Conservation (phyloP, 2,329 filamentous ascomycete genomes). For the Pezicula rhizophila region DNA sequence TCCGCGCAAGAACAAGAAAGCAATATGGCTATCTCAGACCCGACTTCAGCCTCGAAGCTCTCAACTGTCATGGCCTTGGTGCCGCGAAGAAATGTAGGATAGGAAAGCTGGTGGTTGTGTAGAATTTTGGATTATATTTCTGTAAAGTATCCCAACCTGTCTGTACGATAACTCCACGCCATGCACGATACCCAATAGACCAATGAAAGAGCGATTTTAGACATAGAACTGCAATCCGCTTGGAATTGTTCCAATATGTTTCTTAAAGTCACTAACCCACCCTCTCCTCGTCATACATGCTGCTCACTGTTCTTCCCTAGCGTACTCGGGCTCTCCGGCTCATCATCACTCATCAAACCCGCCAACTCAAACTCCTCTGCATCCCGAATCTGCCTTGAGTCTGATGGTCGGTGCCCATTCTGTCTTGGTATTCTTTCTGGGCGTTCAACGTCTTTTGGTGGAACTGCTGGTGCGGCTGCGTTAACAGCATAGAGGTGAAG, state of each 20-base stretch:
- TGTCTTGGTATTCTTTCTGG: constrained; percentile 17
- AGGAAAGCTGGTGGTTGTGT: too few species aligned
- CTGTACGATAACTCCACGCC: too few species aligned
- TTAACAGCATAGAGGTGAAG: constrained; percentile 72
- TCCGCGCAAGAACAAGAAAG: too few species aligned
- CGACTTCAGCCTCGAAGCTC: too few species aligned
- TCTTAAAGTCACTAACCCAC: neutral
- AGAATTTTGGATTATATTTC: too few species aligned
- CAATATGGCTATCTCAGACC: too few species aligned
- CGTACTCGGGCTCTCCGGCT: constrained; percentile 48
- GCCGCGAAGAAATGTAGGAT: too few species aligned
- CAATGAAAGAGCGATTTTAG: too few species aligned
- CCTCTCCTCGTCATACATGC: neutral
- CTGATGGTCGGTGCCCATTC: constrained; percentile 32
- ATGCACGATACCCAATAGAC: too few species aligned
- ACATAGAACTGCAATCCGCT: too few species aligned
- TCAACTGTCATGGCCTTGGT: too few species aligned
- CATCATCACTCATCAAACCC: constrained; percentile 82
- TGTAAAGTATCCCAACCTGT: too few species aligned
- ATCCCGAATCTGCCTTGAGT: constrained; percentile 61
- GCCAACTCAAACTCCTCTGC: constrained; percentile 93
- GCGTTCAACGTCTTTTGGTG: constrained; percentile 24
- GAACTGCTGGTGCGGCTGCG: constrained; percentile 33
- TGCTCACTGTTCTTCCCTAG: constrained; percentile 39
- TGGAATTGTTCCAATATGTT: neutral